Percentiles rank a stretch among this genome's conserved stretches.
phyloP scores from a whole-genome alignment of 140 eudicot species.

The Stevia rebaudiana region DNA sequence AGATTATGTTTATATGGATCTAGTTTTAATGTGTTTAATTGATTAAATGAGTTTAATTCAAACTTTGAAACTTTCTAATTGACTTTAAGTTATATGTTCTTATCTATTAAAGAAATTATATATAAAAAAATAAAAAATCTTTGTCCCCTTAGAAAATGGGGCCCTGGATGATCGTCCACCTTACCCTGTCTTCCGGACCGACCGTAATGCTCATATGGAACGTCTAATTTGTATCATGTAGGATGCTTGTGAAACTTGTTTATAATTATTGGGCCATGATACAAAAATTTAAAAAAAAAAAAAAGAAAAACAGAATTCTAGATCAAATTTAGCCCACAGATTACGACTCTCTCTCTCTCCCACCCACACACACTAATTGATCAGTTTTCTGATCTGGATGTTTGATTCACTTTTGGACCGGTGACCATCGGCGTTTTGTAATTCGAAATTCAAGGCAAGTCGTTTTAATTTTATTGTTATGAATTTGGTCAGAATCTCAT shows the following conservation, averaged over 20 bases:
- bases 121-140: no score
- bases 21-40: no score
- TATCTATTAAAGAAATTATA: no score
- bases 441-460: constrained; percentile 12
- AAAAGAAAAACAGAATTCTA: constrained; percentile 7
- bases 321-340: constrained; percentile 29
- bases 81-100: no score
- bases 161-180: no score
- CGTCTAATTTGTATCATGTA: not conserved
- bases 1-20: no score
- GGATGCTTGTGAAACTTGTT: constrained; percentile 4
- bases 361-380: constrained; percentile 18
- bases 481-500: constrained; percentile 1
- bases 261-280: constrained; percentile 35
- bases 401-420: constrained; percentile 14
- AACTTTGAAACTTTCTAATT: no score
- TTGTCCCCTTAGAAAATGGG: no score
- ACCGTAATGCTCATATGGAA: no score
- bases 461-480: constrained; percentile 2
- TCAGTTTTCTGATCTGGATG: constrained; percentile 8
- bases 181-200: no score
- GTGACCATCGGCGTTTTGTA: constrained; percentile 16
- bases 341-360: constrained; percentile 20
- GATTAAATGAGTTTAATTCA: no score
- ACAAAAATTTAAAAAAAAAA: not conserved